Conservation (phyloP, 805 yeast species). For the Saturnispora sanitii region DNA sequence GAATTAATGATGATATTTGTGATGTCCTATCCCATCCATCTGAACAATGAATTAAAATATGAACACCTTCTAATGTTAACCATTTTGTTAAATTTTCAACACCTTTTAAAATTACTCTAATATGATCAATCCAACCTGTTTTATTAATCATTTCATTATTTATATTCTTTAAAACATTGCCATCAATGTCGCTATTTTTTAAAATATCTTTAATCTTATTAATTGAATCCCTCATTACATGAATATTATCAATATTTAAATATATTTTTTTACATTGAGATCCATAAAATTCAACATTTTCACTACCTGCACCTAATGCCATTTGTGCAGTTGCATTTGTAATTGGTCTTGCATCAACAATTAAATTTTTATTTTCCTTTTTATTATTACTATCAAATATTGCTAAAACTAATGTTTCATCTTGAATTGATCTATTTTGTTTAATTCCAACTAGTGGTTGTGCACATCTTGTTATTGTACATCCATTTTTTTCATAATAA, state of each 20-base stretch:
- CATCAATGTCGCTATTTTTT: constrained; percentile 63
- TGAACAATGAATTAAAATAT: constrained; percentile 83
- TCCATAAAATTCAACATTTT: constrained; percentile 73
- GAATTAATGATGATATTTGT: constrained; percentile 74
- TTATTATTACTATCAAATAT: constrained; percentile 53
- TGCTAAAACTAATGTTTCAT: constrained; percentile 71
- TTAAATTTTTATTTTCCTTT: constrained; percentile 36
- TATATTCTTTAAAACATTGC: constrained; percentile 31
- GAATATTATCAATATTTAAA: constrained; percentile 89
- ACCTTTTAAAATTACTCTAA: constrained; percentile 58
- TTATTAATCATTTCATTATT: constrained; percentile 49
- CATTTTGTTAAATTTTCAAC: constrained; percentile 73
- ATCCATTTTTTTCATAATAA: constrained; percentile 55
- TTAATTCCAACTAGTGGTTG: constrained; percentile 91
- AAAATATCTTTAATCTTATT: constrained; percentile 51
- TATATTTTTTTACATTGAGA: constrained; percentile 51
- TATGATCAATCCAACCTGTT: constrained; percentile 72
- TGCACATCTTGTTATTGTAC: constrained; percentile 79
- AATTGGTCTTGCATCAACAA: constrained; percentile 86
- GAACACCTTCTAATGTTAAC: constrained; percentile 73
- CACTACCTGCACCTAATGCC: constrained; percentile 97
- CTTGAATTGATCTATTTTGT: constrained; percentile 82
- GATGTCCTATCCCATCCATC: constrained; percentile 99
- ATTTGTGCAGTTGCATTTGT: constrained; percentile 95
- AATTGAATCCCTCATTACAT: constrained; percentile 84